A percentile compares a stretch with the other conserved stretches of the same genome.
These are phyloP conservation scores for Plasmodium coatneyi DNA, from an alignment of 169 alveolate genomes.

Conservation along the genomic window DNA sequence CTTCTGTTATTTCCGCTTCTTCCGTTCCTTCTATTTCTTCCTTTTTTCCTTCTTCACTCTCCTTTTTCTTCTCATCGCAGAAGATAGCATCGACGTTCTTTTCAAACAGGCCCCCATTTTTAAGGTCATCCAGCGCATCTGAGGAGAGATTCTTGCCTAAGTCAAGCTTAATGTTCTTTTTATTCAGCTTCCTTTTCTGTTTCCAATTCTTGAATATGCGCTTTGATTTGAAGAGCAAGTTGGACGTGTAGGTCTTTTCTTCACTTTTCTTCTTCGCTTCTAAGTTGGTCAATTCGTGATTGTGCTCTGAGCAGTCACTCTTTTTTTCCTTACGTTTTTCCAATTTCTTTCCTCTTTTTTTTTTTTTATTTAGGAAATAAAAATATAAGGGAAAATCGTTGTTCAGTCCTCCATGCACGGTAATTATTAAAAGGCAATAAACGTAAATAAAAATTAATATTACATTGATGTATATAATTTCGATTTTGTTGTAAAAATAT, in stretches of 20 bases:
- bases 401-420: conserved; percentile 67
- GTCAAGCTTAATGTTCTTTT: conserved; percentile 32
- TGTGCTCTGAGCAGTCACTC: conserved; percentile 1
- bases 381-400: conserved; percentile 60
- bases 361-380: conserved; percentile 61
- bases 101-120: not conserved
- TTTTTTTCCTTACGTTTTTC: conserved; percentile 13
- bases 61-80: not conserved
- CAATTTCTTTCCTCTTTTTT: conserved; percentile 23
- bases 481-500: conserved; percentile 29
- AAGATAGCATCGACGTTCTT: not conserved
- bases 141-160: conserved; percentile 18
- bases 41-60: not conserved
- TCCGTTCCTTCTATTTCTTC: not conserved
- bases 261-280: conserved; percentile 26
- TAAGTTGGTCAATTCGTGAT: conserved; percentile 4
- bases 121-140: not conserved
- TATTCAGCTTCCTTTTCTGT: conserved; percentile 39
- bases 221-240: conserved; percentile 43
- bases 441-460: conserved; percentile 46
- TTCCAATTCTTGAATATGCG: conserved; percentile 49
- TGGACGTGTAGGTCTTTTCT: conserved; percentile 56
- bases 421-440: conserved; percentile 40
- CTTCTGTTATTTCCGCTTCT: not conserved
- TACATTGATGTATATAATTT: conserved; percentile 44